Base-by-base conservation (phyloP, 2,329 filamentous ascomycete genomes). In the Exophiala xenobiotica region DNA sequence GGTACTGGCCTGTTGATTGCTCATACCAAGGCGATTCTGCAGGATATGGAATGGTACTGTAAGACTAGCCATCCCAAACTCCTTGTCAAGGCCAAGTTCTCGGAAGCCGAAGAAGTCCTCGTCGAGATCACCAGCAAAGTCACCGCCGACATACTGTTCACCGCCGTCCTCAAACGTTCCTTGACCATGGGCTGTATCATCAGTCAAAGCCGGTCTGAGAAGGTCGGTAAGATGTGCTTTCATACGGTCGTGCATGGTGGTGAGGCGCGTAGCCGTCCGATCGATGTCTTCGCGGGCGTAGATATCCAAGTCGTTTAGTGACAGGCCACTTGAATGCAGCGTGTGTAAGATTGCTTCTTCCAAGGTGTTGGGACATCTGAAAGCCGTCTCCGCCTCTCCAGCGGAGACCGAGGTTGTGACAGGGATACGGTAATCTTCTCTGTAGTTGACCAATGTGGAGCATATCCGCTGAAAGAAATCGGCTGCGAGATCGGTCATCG, bases 31-130 rank as follows among this genome's bases (percentile, higher is more conserved):
- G 63, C 92, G 85, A 61, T 89, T 90, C 67, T 97, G 93, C 22
- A 99, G 81, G 16, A 99, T 81, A 72, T 99, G 93, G 52, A 99
- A 78, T 19, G 95, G 93, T 27, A 99, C 93, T 46, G 88, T 91
- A 55, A 97, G 81, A 60, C 87, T 87, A 24, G 92, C 86, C 56
- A 93, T 78, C 14, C 91, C 91, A 66, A 97, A 87, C 67, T 99
- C 93, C 62, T 85, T 86, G 64, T 96, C 90, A 51, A 99, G 79
- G 37, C 93, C 93, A 39, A 99, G 81, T 54, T 95, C 91, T 67
- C 90, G 91, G 80, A 99, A 97, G 22, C 93, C 93, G 65, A 99
- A 99, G 80, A 96, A 99, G 72, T 99, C 93, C 74, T 99, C 93
- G 55, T 91, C 92, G 9, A 99, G 87, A 62, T 99, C 93, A 67